phyloP scores from a whole-genome alignment of 257 asterid genomes.

The Gynochthodes officinalis region DNA sequence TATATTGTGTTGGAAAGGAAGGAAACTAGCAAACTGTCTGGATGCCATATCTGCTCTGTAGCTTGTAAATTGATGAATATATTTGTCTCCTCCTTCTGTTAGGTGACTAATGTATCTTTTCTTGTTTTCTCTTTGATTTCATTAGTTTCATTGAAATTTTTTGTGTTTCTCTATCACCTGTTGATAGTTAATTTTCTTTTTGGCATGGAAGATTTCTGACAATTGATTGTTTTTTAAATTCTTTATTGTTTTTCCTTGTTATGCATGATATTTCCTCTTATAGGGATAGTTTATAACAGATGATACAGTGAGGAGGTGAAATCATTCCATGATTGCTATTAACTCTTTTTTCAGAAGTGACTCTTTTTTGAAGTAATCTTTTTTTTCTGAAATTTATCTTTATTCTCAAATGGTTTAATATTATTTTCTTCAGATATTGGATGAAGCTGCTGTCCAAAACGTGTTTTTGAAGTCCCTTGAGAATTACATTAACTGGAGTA shows the following conservation, averaged over 20 bases:
- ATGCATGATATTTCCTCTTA: background rate
- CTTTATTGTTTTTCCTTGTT: background rate
- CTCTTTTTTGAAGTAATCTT: background rate
- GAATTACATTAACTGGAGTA: conserved; percentile 93
- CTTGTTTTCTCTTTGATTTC: background rate
- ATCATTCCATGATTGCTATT: background rate
- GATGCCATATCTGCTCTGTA: background rate
- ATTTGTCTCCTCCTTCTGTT: background rate
- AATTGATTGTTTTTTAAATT: background rate
- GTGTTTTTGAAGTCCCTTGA: conserved; percentile 89
- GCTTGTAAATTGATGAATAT: background rate
- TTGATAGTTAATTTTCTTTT: background rate
- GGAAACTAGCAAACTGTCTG: background rate
- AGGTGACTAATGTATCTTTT: background rate
- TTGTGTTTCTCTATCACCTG: background rate
- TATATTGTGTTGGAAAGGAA: background rate
- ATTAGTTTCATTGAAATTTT: background rate
- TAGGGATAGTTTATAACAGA: background rate
- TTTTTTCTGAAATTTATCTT: conserved; percentile 16
- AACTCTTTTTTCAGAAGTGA: background rate
- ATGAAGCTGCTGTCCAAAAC: conserved; percentile 89
- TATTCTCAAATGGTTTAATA: conserved; percentile 13
- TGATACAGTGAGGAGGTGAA: background rate
- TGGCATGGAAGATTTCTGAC: background rate
- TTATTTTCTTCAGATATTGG: conserved; percentile 66